Percentiles rank a stretch among this genome's conserved stretches.
phyloP scores from a whole-genome alignment of 1,139 yeast species.

The Saccharomycopsis hybrid region DNA sequence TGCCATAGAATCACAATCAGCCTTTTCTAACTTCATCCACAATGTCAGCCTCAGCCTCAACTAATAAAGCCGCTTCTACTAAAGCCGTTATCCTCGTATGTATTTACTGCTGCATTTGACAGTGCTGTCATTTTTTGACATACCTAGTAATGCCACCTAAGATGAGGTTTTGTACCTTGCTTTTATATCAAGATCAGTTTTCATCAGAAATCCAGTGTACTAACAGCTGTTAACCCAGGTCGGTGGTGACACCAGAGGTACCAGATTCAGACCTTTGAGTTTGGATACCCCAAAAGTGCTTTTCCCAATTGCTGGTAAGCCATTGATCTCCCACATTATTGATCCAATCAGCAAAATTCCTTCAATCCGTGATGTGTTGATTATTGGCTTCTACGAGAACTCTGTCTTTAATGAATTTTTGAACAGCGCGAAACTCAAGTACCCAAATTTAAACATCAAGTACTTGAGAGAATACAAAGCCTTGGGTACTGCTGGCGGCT shows the following conservation, averaged over 20 bases:
- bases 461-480: constrained; percentile 54
- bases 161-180: no score
- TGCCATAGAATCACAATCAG: no score
- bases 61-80: background rate
- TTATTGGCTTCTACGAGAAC: constrained; percentile 56
- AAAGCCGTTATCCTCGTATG: constrained; percentile 14
- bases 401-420: constrained; percentile 46
- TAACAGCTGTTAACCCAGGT: constrained; percentile 25
- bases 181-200: no score
- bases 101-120: background rate
- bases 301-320: constrained; percentile 59
- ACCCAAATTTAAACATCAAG: constrained; percentile 40
- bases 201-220: background rate
- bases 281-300: constrained; percentile 54
- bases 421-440: constrained; percentile 34
- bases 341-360: constrained; percentile 40
- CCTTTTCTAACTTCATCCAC: no score
- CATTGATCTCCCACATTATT: constrained; percentile 50
- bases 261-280: constrained; percentile 56
- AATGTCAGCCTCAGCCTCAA: no score
- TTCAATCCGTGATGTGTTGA: constrained; percentile 41
- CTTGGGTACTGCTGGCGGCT: constrained; percentile 63
- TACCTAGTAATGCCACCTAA: no score
- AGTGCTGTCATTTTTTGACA: no score
- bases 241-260: constrained; percentile 62